Evolutionary conservation across 352 stramenopile species (phyloP).

Genomic region (Pythium graminicola): DNA sequence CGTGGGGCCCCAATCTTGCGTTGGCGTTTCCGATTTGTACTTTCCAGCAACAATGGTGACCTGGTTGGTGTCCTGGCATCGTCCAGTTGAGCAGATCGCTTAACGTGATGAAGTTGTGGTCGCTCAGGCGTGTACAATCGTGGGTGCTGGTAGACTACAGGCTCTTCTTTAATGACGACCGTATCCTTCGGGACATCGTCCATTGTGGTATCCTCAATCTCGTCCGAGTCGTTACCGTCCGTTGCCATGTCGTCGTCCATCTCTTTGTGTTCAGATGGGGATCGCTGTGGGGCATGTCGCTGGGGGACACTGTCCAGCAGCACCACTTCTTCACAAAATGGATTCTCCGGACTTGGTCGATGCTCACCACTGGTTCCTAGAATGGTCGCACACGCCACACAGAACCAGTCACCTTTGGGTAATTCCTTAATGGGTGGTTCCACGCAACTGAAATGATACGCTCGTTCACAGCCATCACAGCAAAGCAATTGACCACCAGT

Average conservation of each 20-base stretch:
- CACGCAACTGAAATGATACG: conserved; percentile 70
- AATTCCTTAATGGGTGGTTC: conserved; percentile 51
- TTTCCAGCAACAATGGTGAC: conserved; percentile 13
- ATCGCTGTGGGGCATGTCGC: background rate
- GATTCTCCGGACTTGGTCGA: conserved; percentile 24
- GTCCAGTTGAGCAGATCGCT: background rate
- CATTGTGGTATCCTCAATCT: conserved; percentile 17
- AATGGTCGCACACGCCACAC: conserved; percentile 29
- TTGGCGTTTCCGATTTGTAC: conserved; percentile 42
- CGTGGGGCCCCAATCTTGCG: conserved; percentile 43
- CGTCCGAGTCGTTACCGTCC: conserved; percentile 19
- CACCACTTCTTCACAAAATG: conserved; percentile 22
- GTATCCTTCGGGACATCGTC: conserved; percentile 4
- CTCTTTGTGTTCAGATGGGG: background rate
- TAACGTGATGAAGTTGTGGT: conserved; percentile 3
- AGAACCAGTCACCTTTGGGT: conserved; percentile 59
- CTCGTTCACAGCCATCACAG: conserved; percentile 61
- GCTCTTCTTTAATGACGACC: conserved; percentile 17
- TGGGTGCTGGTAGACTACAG: conserved; percentile 1
- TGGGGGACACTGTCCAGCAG: background rate
- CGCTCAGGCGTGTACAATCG: conserved; percentile 18
- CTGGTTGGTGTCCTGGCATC: background rate
- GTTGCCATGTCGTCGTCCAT: conserved; percentile 19
- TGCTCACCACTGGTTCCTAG: conserved; percentile 18
- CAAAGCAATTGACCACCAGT: conserved; percentile 58